Conservation (phyloP, 164 flowering plant genomes). For the Aristolochia contorta region DNA sequence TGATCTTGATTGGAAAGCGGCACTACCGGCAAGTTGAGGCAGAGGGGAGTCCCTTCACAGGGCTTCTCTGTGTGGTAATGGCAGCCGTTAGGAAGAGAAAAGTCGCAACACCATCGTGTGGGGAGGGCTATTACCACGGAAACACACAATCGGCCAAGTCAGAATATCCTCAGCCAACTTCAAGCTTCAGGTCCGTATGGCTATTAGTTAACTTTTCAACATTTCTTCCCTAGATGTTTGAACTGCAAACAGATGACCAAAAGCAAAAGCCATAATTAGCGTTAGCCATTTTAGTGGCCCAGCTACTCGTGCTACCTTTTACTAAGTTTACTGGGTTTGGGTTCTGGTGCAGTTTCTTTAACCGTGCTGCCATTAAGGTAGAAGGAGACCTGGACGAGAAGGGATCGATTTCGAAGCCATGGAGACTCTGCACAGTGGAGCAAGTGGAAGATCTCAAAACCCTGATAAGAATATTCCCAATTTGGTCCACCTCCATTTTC, state of each 20-base stretch:
- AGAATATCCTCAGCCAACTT: background rate
- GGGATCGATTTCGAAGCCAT: slow-evolving; percentile 23
- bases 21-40: slow-evolving; percentile 21
- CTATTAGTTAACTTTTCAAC: too few relatives aligned
- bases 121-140: slow-evolving; percentile 16
- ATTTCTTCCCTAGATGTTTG: background rate
- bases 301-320: too few relatives aligned
- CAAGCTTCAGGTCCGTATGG: slow-evolving; percentile 11
- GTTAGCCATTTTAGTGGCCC: background rate
- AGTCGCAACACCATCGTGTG: background rate
- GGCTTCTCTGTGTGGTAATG: slow-evolving; percentile 29
- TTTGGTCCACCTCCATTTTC: slow-evolving; percentile 37
- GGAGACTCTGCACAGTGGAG: slow-evolving; percentile 42
- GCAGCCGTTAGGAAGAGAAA: slow-evolving; percentile 30
- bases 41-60: slow-evolving; percentile 33
- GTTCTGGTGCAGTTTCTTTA: slow-evolving; percentile 19
- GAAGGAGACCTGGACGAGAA: slow-evolving; percentile 20
- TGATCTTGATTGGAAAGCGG: slow-evolving; percentile 23
- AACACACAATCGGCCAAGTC: background rate
- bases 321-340: background rate
- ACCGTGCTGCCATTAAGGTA: slow-evolving; percentile 30
- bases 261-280: background rate
- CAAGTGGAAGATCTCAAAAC: slow-evolving; percentile 56
- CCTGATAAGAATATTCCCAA: slow-evolving; percentile 31
- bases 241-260: background rate